Conservation (phyloP, 2,329 filamentous ascomycete genomes). For the Claviceps sp. region DNA sequence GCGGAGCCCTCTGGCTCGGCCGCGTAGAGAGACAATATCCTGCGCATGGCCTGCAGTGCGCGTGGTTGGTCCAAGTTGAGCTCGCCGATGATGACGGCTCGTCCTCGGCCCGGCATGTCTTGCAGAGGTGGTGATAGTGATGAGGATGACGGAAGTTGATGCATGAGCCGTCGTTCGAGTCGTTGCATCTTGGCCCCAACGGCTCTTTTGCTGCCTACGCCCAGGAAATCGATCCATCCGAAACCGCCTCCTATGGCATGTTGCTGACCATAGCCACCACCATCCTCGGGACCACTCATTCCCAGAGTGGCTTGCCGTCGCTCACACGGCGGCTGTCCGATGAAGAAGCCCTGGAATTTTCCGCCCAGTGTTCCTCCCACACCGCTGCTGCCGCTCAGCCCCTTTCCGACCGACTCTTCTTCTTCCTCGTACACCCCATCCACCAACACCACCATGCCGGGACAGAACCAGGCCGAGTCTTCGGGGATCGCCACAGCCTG, state of each 20-base stretch:
- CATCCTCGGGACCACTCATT: slow-evolving; percentile 43
- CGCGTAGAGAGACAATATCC: slow-evolving; percentile 64
- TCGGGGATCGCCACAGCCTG: slow-evolving; percentile 73
- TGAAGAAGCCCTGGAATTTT: slow-evolving; percentile 77
- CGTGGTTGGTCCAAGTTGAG: slow-evolving; percentile 73
- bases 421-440: slow-evolving; percentile 97
- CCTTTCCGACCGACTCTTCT: slow-evolving; percentile 54
- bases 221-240: slow-evolving; percentile 94
- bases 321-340: slow-evolving; percentile 86
- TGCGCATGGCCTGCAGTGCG: slow-evolving; percentile 68
- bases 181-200: slow-evolving; percentile 71
- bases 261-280: slow-evolving; percentile 32
- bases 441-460: slow-evolving; percentile 89
- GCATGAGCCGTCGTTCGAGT: slow-evolving; percentile 57
- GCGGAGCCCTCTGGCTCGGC: slow-evolving; percentile 47
- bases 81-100: slow-evolving; percentile 69
- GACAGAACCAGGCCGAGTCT: slow-evolving; percentile 80
- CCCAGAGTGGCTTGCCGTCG: slow-evolving; percentile 68
- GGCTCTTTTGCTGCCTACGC: slow-evolving; percentile 78
- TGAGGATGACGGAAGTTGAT: slow-evolving; percentile 16
- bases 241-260: slow-evolving; percentile 66
- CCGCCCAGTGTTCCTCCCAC: slow-evolving; percentile 88
- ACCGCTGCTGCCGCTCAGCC: slow-evolving; percentile 62
- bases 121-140: slow-evolving; percentile 15
- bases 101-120: slow-evolving; percentile 28